A percentile compares a stretch with the other conserved stretches of the same genome.
Conservation (phyloP, 257 asterid species). For the Solanum corneliomulleri region DNA sequence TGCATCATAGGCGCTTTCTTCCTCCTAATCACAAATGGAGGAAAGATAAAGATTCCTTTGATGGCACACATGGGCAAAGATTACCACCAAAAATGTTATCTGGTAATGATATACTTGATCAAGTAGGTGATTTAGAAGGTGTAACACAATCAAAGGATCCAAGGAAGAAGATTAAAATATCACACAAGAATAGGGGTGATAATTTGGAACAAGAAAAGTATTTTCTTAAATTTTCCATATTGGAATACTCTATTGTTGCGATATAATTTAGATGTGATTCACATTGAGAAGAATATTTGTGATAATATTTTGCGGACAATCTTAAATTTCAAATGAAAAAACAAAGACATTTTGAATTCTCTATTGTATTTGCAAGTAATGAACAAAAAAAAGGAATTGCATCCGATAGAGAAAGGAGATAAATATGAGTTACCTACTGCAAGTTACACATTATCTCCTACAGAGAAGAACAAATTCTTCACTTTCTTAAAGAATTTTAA, state of each 20-base stretch:
- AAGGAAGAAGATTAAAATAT: no score
- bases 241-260: background rate
- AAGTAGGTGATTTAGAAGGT: background rate
- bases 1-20: no score
- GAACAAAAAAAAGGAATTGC: background rate
- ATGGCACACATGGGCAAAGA: background rate
- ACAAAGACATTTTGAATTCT: background rate
- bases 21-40: background rate
- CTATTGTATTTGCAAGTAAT: no score
- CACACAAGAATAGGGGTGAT: background rate
- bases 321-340: background rate
- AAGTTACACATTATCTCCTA: background rate
- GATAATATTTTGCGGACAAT: background rate
- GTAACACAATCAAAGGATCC: background rate
- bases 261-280: no score
- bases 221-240: no score
- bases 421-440: background rate
- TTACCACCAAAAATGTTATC: background rate
- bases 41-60: background rate
- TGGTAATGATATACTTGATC: background rate
- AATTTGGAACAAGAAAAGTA: background rate
- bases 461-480: background rate
- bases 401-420: background rate
- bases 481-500: background rate
- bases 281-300: background rate